phyloP scores from a whole-genome alignment of 352 stramenopile genomes.

The Elongisporangium senticosum region DNA sequence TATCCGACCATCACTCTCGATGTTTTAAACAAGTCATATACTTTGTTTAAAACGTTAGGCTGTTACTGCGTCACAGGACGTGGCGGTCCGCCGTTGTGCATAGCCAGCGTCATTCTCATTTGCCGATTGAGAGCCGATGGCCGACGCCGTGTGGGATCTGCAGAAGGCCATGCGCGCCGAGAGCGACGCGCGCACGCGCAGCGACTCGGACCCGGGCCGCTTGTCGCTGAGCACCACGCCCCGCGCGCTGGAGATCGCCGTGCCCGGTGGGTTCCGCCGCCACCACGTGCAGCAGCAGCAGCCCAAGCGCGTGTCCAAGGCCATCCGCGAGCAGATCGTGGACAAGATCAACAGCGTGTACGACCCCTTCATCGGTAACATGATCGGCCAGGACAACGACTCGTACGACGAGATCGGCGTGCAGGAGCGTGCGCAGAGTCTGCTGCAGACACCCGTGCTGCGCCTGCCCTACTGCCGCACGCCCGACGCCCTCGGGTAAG shows the following conservation, averaged over 20 bases:
- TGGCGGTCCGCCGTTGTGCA: neutral
- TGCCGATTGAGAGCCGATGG: conserved; percentile 18
- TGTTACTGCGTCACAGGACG: neutral
- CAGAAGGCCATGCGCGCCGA: conserved; percentile 35
- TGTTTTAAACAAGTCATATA: neutral
- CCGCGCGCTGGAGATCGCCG: conserved; percentile 58
- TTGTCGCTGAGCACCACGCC: conserved; percentile 25
- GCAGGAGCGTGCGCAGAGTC: conserved; percentile 50
- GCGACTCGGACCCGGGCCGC: conserved; percentile 46
- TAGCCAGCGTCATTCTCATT: neutral
- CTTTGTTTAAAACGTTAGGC: neutral
- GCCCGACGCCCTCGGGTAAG: neutral
- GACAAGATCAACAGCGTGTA: conserved; percentile 71
- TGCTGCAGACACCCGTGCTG: conserved; percentile 64
- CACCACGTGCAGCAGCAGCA: conserved; percentile 51
- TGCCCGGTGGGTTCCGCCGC: conserved; percentile 63
- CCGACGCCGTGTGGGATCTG: conserved; percentile 40
- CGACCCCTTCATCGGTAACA: conserved; percentile 78
- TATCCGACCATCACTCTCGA: neutral
- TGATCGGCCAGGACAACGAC: conserved; percentile 81
- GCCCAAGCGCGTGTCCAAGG: conserved; percentile 35
- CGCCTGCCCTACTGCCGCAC: conserved; percentile 22
- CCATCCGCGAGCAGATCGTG: conserved; percentile 64
- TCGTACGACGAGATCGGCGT: conserved; percentile 68
- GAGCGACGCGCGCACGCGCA: conserved; percentile 24